Evolutionary conservation across 2,329 filamentous ascomycete genomes (phyloP), one percentile per base, ranked within the genome.

Genomic region (Ceratocystis alfenasii): DNA sequence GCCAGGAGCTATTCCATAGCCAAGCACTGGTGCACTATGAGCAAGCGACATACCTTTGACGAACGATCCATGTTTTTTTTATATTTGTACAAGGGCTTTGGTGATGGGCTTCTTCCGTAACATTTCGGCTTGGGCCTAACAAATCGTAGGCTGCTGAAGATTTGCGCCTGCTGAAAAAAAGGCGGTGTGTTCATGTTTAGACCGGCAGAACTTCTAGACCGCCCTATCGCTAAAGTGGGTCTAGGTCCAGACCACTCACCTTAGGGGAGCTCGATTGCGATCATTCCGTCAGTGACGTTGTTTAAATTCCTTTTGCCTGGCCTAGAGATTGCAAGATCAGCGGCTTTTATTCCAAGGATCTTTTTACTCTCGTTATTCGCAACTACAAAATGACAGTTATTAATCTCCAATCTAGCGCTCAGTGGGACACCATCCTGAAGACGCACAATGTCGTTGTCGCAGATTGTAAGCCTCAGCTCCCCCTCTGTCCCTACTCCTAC

Each of bases 381-480:
- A 45, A 79, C n/a, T 5, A 1, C 55, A 45, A 22, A n/a, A 67
- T 83, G 80, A 77, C 75, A 66, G 74, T 74, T 57, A 75, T 83
- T 61, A 79, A 77, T 67, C 86, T 93, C 71, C 78, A 78, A 68
- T 92, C 88, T 1, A 76, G 81, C 15, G 78, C 80, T 70, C 85
- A 95, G 75, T 94, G 92, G 79, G 83, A 83, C 72, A 81, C 82
- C 69, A 79, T 92, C 65, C 80, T 96, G 61, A 81, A 81, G 65
- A 85, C 85, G 64, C 90, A 88, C 66, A 85, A 83, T 71, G 83
- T 96, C 68, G 90, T 96, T 66, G 83, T 99, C 68, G 84, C 90
- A 71, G 94, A 97, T 78, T 97, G 91, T 95, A 83, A 77, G 85
- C 55, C 15, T 8, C 28, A 78, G 17, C 25, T n/a, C 20, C 28